Conservation (phyloP, 2,329 filamentous ascomycete genomes). For the Fusarium pseudocircinatum region DNA sequence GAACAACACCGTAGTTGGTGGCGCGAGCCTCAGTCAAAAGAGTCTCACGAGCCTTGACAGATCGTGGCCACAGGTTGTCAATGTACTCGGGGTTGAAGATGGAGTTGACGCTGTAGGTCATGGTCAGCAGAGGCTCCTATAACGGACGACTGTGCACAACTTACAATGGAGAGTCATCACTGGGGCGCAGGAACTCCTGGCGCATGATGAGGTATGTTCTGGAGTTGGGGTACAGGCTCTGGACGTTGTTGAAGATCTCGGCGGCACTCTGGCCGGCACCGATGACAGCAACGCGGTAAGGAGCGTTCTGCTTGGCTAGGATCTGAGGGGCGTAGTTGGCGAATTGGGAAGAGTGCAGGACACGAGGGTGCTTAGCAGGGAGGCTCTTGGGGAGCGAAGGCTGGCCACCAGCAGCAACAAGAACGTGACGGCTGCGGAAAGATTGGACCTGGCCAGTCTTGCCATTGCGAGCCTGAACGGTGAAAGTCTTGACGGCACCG, state of each 20-base stretch:
- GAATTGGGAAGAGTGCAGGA: slow-evolving; percentile 92
- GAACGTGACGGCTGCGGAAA: slow-evolving; percentile 71
- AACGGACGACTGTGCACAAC: slow-evolving; percentile 46
- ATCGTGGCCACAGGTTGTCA: slow-evolving; percentile 77
- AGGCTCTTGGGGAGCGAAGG: slow-evolving; percentile 76
- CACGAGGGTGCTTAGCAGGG: slow-evolving; percentile 73
- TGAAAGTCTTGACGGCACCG: slow-evolving; percentile 71
- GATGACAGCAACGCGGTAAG: slow-evolving; percentile 82
- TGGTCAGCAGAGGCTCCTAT: slow-evolving; percentile 38
- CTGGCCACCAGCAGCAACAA: slow-evolving; percentile 67
- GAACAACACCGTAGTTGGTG: slow-evolving; percentile 95
- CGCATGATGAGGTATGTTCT: slow-evolving; percentile 83
- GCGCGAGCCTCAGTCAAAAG: slow-evolving; percentile 75
- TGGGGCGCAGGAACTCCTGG: slow-evolving; percentile 83
- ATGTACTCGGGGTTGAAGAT: slow-evolving; percentile 93
- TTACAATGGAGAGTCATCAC: slow-evolving; percentile 95
- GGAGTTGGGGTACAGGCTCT: slow-evolving; percentile 82
- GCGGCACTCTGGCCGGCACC: slow-evolving; percentile 93
- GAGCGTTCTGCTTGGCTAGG: slow-evolving; percentile 62
- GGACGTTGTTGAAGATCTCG: slow-evolving; percentile 93
- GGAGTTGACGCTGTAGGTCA: slow-evolving; percentile 81
- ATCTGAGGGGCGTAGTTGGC: slow-evolving; percentile 70
- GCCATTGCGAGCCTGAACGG: slow-evolving; percentile 71
- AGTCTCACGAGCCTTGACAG: slow-evolving; percentile 68
- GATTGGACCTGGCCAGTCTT: slow-evolving; percentile 64